Conservation (phyloP, 495 filamentous ascomycete species). For the Penicillium psychrofluorescens region DNA sequence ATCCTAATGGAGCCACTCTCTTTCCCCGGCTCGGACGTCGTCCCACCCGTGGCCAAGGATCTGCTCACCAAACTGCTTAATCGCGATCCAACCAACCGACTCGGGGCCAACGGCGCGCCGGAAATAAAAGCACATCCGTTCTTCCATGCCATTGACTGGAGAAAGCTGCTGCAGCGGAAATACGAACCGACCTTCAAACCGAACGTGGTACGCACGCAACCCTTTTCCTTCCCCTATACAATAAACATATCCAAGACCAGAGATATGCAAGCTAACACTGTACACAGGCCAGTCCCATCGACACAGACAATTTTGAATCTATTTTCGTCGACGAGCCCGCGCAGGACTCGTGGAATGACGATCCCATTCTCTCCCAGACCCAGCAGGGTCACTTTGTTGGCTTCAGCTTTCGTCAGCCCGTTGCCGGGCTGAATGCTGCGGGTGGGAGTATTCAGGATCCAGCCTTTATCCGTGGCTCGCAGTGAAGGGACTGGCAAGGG, state of each 20-base stretch:
- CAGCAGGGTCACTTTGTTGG: conserved; percentile 94
- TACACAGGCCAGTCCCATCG: conserved; percentile 64
- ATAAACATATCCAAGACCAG: not conserved
- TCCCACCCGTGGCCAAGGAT: conserved; percentile 86
- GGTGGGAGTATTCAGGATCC: conserved; percentile 92
- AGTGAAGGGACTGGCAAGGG: conserved; percentile 17
- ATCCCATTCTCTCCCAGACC: conserved; percentile 87
- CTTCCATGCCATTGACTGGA: conserved; percentile 98
- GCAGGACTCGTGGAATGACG: conserved; percentile 90
- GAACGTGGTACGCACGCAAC: conserved; percentile 74
- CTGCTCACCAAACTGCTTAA: conserved; percentile 84
- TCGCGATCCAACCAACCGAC: conserved; percentile 74
- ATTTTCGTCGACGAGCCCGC: conserved; percentile 91
- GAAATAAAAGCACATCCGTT: conserved; percentile 99
- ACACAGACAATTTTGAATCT: conserved; percentile 85
- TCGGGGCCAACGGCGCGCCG: conserved; percentile 87
- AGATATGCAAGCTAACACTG: conserved; percentile 20
- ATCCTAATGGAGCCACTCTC: conserved; percentile 93
- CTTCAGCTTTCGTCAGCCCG: conserved; percentile 94
- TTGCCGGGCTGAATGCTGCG: conserved; percentile 85
- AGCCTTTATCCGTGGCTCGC: conserved; percentile 51
- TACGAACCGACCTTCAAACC: conserved; percentile 98
- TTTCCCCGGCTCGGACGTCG: conserved; percentile 74
- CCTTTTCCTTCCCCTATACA: conserved; percentile 3
- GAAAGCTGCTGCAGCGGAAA: conserved; percentile 92